Base-by-base conservation (phyloP, 257 asterid genomes). In the Fraxinus anomala region DNA sequence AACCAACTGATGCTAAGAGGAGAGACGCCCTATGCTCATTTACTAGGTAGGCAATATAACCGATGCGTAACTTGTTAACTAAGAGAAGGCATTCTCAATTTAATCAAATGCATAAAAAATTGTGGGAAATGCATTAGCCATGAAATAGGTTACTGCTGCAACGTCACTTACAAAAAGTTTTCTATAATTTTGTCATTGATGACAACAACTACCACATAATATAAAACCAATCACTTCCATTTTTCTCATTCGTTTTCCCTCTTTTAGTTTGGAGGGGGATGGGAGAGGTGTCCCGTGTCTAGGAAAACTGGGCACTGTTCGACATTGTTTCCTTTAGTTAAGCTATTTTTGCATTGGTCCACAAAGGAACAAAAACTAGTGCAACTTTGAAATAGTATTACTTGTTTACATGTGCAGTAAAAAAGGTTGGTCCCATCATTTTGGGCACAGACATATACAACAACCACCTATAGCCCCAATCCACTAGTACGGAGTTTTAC, bases 341-440 rank as follows among this genome's bases (percentile, higher is more conserved):
- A 28, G 65, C 65, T 33, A 28, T n/a, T 51, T 7, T 37, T 12
- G 33, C 63, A 12, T 14, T n/a, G 47, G 5, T 54, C 51, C 21
- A 54, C 17, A 6, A 17, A 73, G 31, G 31, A 40, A 71, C 10
- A 28, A 31, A 51, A 47, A 11, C n/a, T 61, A 61, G 33, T 61
- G 33, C 68, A 61, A 61, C 68, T 23, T 10, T 24, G 30, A 61
- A 34, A 39, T 9, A 75, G 47, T 34, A 16, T 42, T 14, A 75
- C 70, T 30, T 28, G 21, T 76, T 49, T 56, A 16, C 36, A 49
- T 49, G 59, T 33, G 68, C 51, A 21, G 3, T 11, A 69, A 68
- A 59, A 34, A 49, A 31, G 59, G 28, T 40, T 68, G 70, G 75
- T 68, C 68, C 65, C 72, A 75, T 75, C 72, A 24, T 3, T 14